Evolutionary conservation across 2,329 filamentous ascomycete genomes (phyloP).

Genomic region (Epichloe gansuensis): DNA sequence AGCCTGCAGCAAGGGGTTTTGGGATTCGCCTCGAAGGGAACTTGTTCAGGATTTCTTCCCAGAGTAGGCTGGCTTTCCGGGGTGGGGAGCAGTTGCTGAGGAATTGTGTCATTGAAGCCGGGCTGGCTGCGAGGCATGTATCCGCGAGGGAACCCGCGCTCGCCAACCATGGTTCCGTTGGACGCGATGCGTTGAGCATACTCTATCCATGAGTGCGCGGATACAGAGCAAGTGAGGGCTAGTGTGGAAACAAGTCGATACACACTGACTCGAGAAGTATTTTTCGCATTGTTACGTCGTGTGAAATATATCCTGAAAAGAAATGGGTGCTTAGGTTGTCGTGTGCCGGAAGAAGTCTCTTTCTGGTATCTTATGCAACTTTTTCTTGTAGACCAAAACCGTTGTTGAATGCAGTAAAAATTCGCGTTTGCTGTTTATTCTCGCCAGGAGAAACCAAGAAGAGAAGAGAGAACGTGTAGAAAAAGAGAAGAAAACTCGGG

Average conservation of each 20-base stretch:
- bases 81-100: conserved; percentile 52
- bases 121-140: conserved; percentile 45
- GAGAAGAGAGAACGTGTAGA: not conserved
- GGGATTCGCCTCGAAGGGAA: conserved; percentile 24
- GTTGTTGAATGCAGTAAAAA: not conserved
- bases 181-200: conserved; percentile 56
- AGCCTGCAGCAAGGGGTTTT: conserved; percentile 49
- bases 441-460: conserved; percentile 4
- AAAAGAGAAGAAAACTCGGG: not conserved
- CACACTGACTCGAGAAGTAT: not conserved
- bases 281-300: not conserved
- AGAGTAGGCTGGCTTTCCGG: conserved; percentile 52
- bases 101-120: conserved; percentile 44
- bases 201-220: conserved; percentile 76
- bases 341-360: not conserved
- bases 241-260: conserved; percentile 14
- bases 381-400: not conserved
- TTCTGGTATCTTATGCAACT: no score
- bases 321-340: not conserved
- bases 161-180: conserved; percentile 61
- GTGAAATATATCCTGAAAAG: conserved; percentile 6
- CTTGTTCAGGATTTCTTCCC: conserved; percentile 40
- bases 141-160: conserved; percentile 63
- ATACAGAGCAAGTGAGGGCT: conserved; percentile 18
- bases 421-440: not conserved